phyloP scores from a whole-genome alignment of 768 basidiomycete genomes.

The Hypholoma fasciculare region DNA sequence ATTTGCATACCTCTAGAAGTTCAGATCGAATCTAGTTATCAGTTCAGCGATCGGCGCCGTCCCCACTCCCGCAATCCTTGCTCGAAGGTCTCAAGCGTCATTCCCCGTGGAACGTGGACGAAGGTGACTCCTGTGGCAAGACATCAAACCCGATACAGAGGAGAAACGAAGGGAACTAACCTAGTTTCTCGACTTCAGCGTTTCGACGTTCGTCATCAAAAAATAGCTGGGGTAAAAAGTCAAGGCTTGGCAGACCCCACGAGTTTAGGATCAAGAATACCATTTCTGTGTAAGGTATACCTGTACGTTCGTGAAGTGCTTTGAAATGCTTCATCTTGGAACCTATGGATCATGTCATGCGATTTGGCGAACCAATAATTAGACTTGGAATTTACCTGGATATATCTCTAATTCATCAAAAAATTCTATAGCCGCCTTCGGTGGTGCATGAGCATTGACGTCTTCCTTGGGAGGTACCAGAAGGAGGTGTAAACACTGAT shows the following conservation, averaged over 20 bases:
- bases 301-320: constrained; percentile 68
- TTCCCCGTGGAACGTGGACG: constrained; percentile 62
- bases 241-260: not conserved
- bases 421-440: constrained; percentile 53
- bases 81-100: constrained; percentile 63
- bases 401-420: constrained; percentile 78
- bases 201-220: constrained; percentile 75
- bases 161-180: constrained; percentile 27
- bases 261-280: constrained; percentile 27
- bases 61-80: constrained; percentile 76
- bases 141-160: not conserved
- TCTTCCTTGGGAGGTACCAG: constrained; percentile 46
- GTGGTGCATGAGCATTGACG: constrained; percentile 19
- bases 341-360: constrained; percentile 40
- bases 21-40: not conserved
- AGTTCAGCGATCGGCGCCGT: constrained; percentile 32
- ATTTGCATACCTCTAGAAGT: too few relatives aligned
- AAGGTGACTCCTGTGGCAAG: constrained; percentile 74
- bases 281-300: constrained; percentile 81
- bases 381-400: constrained; percentile 44
- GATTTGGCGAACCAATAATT: not conserved
- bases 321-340: constrained; percentile 85
- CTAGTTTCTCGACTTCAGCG: constrained; percentile 60
- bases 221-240: constrained; percentile 42
- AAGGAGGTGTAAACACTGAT: constrained; percentile 68